Evolutionary conservation across 2,329 filamentous ascomycete species (phyloP).

Genomic region (Sporothrix mexicana): DNA sequence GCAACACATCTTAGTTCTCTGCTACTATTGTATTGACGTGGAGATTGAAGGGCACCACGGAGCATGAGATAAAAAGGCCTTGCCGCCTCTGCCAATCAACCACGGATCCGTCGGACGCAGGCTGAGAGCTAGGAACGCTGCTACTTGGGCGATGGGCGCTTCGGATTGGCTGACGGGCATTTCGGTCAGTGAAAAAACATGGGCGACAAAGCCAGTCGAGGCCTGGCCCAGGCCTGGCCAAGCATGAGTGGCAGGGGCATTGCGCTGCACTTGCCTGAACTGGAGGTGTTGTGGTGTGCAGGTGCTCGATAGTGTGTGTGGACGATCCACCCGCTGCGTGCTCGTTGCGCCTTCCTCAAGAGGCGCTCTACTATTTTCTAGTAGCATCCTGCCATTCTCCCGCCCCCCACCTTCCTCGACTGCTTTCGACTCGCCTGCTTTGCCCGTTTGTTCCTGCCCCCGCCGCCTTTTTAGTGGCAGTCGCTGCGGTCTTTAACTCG

Average conservation of each 20-base stretch:
- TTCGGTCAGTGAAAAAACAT: constrained; percentile 20
- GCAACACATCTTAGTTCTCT: background rate
- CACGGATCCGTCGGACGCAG: constrained; percentile 36
- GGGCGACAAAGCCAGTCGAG: constrained; percentile 2
- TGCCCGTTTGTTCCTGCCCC: constrained; percentile 15
- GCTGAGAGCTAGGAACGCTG: constrained; percentile 30
- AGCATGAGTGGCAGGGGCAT: constrained; percentile 17
- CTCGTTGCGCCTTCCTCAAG: constrained; percentile 34
- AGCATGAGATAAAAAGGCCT: constrained; percentile 19
- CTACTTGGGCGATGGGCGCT: constrained; percentile 24
- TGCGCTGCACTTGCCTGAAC: constrained; percentile 27
- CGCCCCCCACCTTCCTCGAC: constrained; percentile 28
- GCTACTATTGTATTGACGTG: background rate
- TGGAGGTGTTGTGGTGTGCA: constrained; percentile 10
- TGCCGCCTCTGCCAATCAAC: constrained; percentile 26
- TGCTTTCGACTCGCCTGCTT: background rate
- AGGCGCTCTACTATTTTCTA: background rate
- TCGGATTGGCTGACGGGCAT: constrained; percentile 32
- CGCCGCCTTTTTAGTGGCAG: constrained; percentile 17
- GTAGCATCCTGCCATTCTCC: constrained; percentile 4
- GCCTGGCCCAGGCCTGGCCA: constrained; percentile 14
- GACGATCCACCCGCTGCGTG: constrained; percentile 1
- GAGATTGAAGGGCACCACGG: background rate
- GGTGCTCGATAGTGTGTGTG: constrained; percentile 14
- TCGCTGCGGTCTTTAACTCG: background rate